These are phyloP conservation scores for Poterioochromonas sp. DNA, from an alignment of 352 stramenopile genomes.

Conservation along the genomic window DNA sequence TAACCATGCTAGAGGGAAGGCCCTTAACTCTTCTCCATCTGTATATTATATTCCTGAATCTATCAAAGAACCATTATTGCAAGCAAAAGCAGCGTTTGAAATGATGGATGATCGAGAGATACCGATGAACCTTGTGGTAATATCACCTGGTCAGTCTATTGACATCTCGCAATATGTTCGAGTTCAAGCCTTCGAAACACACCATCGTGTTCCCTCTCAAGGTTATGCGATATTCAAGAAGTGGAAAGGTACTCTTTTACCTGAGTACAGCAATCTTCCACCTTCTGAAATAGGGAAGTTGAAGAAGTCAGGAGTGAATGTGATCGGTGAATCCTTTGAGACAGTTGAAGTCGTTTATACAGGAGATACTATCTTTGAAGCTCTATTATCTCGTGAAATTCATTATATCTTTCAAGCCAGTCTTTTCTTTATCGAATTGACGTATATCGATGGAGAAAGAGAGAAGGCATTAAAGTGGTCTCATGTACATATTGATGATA, in stretches of 20 bases:
- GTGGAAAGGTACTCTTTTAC: neutral
- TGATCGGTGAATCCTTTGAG: neutral
- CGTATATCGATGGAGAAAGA: constrained; percentile 23
- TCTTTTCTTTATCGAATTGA: constrained; percentile 28
- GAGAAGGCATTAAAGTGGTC: neutral
- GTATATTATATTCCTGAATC: constrained; percentile 13
- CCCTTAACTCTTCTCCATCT: neutral
- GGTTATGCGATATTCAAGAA: constrained; percentile 14
- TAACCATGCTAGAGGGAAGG: constrained; percentile 4
- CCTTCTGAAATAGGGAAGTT: neutral
- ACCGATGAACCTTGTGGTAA: constrained; percentile 7
- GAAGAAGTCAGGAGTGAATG: neutral
- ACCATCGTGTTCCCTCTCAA: constrained; percentile 25
- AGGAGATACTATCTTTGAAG: constrained; percentile 12
- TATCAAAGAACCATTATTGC: neutral
- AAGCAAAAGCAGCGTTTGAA: neutral
- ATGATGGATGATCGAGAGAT: neutral
- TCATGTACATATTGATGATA: constrained; percentile 25
- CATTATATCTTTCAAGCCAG: constrained; percentile 3
- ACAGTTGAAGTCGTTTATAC: constrained; percentile 27
- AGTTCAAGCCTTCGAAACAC: neutral
- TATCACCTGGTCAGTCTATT: neutral
- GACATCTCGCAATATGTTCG: neutral
- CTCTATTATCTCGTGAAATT: neutral
- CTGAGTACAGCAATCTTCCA: neutral